Evolutionary conservation across 257 asterid genomes (phyloP), one percentile per base, ranked within the genome.

Genomic region (Solanum sitiens): DNA sequence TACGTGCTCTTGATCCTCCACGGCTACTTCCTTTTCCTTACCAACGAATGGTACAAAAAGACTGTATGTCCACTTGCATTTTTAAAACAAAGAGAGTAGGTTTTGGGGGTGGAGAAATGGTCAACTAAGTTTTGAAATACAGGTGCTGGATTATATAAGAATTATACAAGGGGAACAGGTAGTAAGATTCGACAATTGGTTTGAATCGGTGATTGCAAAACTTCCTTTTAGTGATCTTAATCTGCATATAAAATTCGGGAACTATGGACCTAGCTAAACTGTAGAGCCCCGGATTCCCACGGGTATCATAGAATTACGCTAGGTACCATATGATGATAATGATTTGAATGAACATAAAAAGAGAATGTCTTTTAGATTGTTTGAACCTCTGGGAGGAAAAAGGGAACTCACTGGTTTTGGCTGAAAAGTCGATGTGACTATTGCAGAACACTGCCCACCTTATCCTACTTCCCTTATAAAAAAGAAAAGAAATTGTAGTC

Each of bases 1-100:
- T 95, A 97, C 47, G 10, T 92, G 87, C 94, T 97, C 91, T 84
- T 97, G 87, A 88, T 95, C 89, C 8, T 94, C 47, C 99, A 97
- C 63, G 97, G 98, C 14, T 94, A 91, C 95, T 93, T 91, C 94
- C 35, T 95, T 35, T 88, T 93, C 91, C 91, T 95, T 87, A 87
- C 95, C 70, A 50, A 89, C 7, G 91, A 95, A 50, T 97, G 99
- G 99, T 92, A 93, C 73, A 87, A 94, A 44, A 95, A 90, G 88
- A 94, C 98, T 93, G 98, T 95, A 91, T 8, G 95, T 56, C 33
- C 23, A 44, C 16, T 35, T 85, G 5, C 84, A 25, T 79, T 45
- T 45, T 27, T 27, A 27, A 27, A 68, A 68, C 74, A 68, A 67
- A 68, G 74, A 32, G 35, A 77, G 61, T 77, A 53, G 37, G 61